These are phyloP conservation scores for Cladosporium phlei DNA, from an alignment of 2,329 filamentous ascomycete genomes.

Conservation along the genomic window DNA sequence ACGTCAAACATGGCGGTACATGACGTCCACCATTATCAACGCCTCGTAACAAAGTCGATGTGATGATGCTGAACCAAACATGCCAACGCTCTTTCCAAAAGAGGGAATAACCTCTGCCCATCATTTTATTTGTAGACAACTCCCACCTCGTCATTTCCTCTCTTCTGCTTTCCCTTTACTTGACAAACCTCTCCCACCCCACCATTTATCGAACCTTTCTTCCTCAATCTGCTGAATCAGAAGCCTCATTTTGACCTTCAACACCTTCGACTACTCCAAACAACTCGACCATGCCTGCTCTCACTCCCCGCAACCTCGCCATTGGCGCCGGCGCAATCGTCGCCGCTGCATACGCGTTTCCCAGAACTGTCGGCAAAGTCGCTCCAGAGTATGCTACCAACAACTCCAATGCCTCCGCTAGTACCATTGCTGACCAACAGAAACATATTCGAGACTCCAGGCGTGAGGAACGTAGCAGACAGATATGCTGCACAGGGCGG, in stretches of 20 bases:
- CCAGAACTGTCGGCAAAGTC: conserved; percentile 15
- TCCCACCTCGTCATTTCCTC: too few species aligned
- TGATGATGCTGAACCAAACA: neutral
- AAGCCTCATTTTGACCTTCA: too few species aligned
- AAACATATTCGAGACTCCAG: conserved; percentile 32
- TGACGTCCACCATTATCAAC: conserved; percentile 3
- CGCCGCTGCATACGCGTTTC: conserved; percentile 24
- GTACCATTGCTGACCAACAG: conserved; percentile 13
- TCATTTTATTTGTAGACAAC: too few species aligned
- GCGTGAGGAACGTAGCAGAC: conserved; percentile 31
- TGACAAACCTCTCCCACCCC: too few species aligned
- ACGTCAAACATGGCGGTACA: neutral
- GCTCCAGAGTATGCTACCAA: conserved; percentile 3
- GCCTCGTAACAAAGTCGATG: neutral
- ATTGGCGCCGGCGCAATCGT: conserved; percentile 26
- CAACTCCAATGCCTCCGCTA: neutral
- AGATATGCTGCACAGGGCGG: conserved; percentile 33
- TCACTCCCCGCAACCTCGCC: conserved; percentile 29
- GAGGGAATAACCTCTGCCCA: too few species aligned
- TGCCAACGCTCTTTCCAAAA: conserved; percentile 4
- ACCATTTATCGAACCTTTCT: too few species aligned
- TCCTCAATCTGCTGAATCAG: too few species aligned
- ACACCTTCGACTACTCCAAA: neutral
- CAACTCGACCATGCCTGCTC: conserved; percentile 17
- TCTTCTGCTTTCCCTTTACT: too few species aligned